Evolutionary conservation across 75 land plant genomes (phyloP), one percentile per base, ranked within the genome.

Genomic region (Cryptomeria japonica): DNA sequence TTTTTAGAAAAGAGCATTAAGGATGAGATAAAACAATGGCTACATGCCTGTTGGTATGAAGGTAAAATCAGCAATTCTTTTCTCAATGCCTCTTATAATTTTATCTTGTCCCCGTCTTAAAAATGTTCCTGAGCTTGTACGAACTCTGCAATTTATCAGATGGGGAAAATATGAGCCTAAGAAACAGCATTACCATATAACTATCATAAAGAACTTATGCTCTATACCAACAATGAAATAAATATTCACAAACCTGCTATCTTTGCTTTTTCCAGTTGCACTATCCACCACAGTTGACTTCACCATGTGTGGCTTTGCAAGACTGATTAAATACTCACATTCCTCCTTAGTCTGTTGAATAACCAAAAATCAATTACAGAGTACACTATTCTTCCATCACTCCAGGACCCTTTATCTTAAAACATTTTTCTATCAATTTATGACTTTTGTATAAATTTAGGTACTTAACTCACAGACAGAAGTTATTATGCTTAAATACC

Each of bases 71-170:
- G 98, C 92, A 76, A 97, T 94, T 77, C 97, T 93, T 86, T 97
- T 92, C 92, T 97, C 99, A 89, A 97, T 95, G 68, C 68, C 64
- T 31, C 93, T 85, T 84, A 97, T 93, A 83, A 91, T 89, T 88
- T 93, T 91, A 90, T 97, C 99, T 46, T 91, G 94, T 86, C 99
- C 99, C 88, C 99, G 92, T 5, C 53, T 87, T 44, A 97, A 86
- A 88, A 97, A 97, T 31, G 91, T 96, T 37, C 99, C 99, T 61
- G 98, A 97, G 88, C 99, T 97, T 87, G 94, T 93, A 32, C 94
- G 94, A 3, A 93, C 94, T 79, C 94, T 93, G 90, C 47, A 64
- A 28, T 38, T 44, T 82, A 83, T 9, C 10, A 39, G 32, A 36
- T 28, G 51, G 32, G 82, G 44, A 77, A 82, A 83, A 53, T 75